phyloP scores from a whole-genome alignment of 2,329 filamentous ascomycete genomes.

The Dothistroma pini region DNA sequence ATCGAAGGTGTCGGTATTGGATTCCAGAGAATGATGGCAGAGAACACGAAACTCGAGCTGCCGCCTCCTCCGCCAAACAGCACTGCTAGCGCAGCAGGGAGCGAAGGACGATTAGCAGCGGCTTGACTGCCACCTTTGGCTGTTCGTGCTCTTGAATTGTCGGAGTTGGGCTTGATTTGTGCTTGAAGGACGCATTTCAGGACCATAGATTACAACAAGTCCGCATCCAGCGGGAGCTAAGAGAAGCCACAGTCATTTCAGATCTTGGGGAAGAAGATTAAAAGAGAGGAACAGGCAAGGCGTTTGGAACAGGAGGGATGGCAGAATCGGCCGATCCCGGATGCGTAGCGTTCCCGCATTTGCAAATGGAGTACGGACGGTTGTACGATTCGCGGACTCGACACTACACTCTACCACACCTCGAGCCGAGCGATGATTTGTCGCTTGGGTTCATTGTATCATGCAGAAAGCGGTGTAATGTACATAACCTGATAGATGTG shows the following conservation, averaged over 20 bases:
- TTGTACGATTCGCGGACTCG: not conserved
- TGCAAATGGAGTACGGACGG: not conserved
- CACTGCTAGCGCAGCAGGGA: slow-evolving; percentile 19
- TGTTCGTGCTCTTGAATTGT: slow-evolving; percentile 20
- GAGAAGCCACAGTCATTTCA: slow-evolving; percentile 3
- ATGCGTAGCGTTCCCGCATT: slow-evolving; percentile 1
- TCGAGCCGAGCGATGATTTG: not conserved
- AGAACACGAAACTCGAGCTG: slow-evolving; percentile 74
- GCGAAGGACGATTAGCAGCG: slow-evolving; percentile 31
- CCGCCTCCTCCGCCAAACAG: slow-evolving; percentile 44
- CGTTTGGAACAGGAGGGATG: not conserved
- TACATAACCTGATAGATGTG: not conserved
- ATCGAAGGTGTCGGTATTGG: slow-evolving; percentile 98
- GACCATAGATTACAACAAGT: not conserved
- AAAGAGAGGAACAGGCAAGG: slow-evolving; percentile 7
- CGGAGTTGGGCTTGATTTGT: slow-evolving; percentile 24
- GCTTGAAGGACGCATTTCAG: slow-evolving; percentile 9
- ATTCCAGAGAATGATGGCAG: slow-evolving; percentile 90
- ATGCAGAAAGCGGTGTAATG: not conserved
- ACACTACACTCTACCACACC: slow-evolving; percentile 2
- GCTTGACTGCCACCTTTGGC: slow-evolving; percentile 20
- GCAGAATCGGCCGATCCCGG: not conserved
- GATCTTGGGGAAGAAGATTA: slow-evolving; percentile 4
- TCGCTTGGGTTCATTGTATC: not conserved
- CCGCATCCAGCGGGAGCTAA: not conserved